These are phyloP conservation scores for Jacaranda copaia DNA, from an alignment of 257 asterid species.

Conservation along the genomic window DNA sequence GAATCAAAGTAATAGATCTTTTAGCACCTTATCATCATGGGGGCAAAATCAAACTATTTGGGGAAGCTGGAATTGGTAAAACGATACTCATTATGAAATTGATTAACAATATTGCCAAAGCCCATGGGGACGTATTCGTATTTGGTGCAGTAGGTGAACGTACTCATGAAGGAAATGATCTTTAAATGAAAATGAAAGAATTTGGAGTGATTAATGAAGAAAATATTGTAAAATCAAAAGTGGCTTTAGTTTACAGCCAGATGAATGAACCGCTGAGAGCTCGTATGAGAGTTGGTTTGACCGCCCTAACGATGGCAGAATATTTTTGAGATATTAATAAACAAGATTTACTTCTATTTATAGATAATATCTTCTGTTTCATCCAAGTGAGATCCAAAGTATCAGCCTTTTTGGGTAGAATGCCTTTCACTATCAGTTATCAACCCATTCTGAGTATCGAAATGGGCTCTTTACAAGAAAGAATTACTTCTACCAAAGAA, in stretches of 20 bases:
- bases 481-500: too few relatives aligned
- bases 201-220: constrained; percentile 10
- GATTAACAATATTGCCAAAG: too few relatives aligned
- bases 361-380: constrained; percentile 28
- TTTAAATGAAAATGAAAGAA: not conserved
- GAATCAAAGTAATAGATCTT: too few relatives aligned
- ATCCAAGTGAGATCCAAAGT: constrained; percentile 23
- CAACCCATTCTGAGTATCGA: too few relatives aligned
- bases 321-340: constrained; percentile 38
- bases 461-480: too few relatives aligned
- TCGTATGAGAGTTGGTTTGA: constrained; percentile 23
- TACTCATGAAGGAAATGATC: not conserved
- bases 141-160: too few relatives aligned
- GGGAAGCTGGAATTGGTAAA: too few relatives aligned
- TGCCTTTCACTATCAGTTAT: too few relatives aligned
- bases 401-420: not conserved
- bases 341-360: constrained; percentile 25
- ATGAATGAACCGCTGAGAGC: constrained; percentile 13
- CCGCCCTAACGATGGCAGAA: constrained; percentile 17
- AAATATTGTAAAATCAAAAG: constrained; percentile 21
- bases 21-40: too few relatives aligned
- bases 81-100: not conserved
- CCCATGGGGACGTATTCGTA: too few relatives aligned
- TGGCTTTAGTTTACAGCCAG: constrained; percentile 23
- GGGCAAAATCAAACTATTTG: too few relatives aligned